Conservation (phyloP, 257 asterid genomes). For the Solanum corneliomulleri region DNA sequence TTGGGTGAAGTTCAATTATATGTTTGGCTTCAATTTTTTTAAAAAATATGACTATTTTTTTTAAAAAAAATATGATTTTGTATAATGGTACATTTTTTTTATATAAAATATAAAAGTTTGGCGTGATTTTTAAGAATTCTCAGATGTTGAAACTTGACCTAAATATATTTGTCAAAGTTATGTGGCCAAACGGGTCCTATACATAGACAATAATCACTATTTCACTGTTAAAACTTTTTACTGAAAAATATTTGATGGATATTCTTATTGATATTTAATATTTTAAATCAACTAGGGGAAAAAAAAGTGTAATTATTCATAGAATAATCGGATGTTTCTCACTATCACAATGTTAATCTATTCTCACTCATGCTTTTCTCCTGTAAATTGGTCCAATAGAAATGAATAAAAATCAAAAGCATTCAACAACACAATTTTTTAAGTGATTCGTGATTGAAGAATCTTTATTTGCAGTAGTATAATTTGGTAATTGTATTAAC, state of each 20-base stretch:
- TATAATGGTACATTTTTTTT: no score
- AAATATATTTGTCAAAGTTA: no score
- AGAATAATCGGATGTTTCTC: not conserved
- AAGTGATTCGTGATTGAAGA: not conserved
- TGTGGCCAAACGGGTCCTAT: not conserved
- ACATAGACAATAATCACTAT: not conserved
- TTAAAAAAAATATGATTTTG: no score
- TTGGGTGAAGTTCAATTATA: no score
- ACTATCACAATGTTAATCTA: not conserved
- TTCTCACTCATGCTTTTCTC: not conserved
- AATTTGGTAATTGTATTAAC: not conserved
- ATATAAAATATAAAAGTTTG: no score
- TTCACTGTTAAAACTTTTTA: no score
- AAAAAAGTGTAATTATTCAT: not conserved
- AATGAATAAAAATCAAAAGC: not conserved
- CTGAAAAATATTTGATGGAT: no score
- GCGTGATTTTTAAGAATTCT: no score
- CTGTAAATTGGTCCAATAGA: not conserved
- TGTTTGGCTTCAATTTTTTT: accelerated
- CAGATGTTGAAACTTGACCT: no score
- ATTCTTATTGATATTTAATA: not conserved
- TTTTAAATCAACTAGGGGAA: not conserved
- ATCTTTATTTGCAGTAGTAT: no score
- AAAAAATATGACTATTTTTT: no score
- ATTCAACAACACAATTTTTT: not conserved